Conservation (phyloP, 2,329 filamentous ascomycete species). For the Penicillium sp. region DNA sequence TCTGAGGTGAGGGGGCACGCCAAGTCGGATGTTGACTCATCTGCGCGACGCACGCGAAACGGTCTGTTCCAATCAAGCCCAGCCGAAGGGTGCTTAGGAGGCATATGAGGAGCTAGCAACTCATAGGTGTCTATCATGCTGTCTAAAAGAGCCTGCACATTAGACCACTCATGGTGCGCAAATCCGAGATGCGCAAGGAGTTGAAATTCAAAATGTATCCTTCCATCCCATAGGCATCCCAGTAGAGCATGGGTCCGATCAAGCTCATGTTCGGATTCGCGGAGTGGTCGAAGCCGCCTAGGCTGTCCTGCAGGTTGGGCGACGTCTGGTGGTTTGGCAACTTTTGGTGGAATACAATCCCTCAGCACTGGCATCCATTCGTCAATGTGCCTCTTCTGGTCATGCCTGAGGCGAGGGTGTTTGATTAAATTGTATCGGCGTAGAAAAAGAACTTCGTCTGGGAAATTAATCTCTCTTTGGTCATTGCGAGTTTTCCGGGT, state of each 20-base stretch:
- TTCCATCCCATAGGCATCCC: slow-evolving; percentile 26
- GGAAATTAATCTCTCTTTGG: slow-evolving; percentile 8
- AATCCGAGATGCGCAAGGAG: slow-evolving; percentile 36
- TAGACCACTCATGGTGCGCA: slow-evolving; percentile 33
- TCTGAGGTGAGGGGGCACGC: slow-evolving; percentile 6
- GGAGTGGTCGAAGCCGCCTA: slow-evolving; percentile 2
- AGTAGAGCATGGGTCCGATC: slow-evolving; percentile 26
- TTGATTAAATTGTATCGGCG: slow-evolving; percentile 13
- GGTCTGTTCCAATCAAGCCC: slow-evolving; percentile 12
- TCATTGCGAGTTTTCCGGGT: slow-evolving; percentile 1
- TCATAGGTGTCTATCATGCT: slow-evolving; percentile 34
- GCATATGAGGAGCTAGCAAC: slow-evolving; percentile 15
- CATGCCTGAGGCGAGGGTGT: slow-evolving; percentile 9
- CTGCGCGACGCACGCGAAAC: neutral
- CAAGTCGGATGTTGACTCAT: neutral
- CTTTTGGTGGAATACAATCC: slow-evolving; percentile 24
- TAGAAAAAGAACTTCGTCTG: slow-evolving; percentile 17
- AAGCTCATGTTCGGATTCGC: slow-evolving; percentile 15
- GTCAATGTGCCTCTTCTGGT: slow-evolving; percentile 19
- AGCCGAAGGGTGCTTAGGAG: slow-evolving; percentile 4
- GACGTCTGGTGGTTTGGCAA: neutral
- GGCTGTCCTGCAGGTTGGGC: slow-evolving; percentile 2
- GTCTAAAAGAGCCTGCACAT: slow-evolving; percentile 33
- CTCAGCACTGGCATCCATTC: slow-evolving; percentile 32
- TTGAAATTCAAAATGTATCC: slow-evolving; percentile 25